A percentile compares a stretch with the other conserved stretches of the same genome.
phyloP scores from a whole-genome alignment of 2,329 filamentous ascomycete genomes.

The Fusarium illudens region DNA sequence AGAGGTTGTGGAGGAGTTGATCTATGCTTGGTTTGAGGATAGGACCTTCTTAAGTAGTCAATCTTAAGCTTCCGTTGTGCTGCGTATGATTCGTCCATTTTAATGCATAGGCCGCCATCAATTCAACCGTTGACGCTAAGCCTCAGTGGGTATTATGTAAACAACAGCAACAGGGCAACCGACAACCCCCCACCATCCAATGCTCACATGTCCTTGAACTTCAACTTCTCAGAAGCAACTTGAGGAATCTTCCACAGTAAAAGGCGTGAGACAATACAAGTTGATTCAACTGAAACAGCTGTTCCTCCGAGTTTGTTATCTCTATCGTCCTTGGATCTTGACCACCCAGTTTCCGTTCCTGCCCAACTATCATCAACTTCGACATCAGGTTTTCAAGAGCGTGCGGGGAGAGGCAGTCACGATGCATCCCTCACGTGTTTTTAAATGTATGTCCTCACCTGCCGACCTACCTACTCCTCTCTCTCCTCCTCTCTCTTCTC shows the following conservation, averaged over 20 bases:
- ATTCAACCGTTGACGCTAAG: conserved; percentile 6
- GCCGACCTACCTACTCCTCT: background rate
- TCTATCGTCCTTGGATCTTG: background rate
- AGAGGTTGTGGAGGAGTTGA: background rate
- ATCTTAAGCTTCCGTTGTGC: background rate
- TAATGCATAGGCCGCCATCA: background rate
- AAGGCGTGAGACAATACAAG: background rate
- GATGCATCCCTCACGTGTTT: conserved; percentile 41
- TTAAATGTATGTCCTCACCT: conserved; percentile 35
- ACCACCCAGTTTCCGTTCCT: background rate
- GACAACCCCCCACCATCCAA: conserved; percentile 1
- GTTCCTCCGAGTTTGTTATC: background rate
- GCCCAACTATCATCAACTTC: background rate
- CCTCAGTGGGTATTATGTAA: conserved; percentile 18
- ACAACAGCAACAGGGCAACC: background rate
- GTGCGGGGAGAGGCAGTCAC: conserved; percentile 5
- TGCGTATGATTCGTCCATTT: background rate
- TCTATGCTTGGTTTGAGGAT: background rate
- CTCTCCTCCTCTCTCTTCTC: background rate
- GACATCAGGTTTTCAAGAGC: background rate
- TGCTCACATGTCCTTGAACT: conserved; percentile 1
- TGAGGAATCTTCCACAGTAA: background rate
- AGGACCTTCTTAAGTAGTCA: background rate
- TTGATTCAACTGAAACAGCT: background rate
- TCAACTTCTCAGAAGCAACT: background rate